Percentiles rank a stretch among this genome's conserved stretches.
Conservation (phyloP, 805 yeast species). For the Sungouiozyma ichnusensis region DNA sequence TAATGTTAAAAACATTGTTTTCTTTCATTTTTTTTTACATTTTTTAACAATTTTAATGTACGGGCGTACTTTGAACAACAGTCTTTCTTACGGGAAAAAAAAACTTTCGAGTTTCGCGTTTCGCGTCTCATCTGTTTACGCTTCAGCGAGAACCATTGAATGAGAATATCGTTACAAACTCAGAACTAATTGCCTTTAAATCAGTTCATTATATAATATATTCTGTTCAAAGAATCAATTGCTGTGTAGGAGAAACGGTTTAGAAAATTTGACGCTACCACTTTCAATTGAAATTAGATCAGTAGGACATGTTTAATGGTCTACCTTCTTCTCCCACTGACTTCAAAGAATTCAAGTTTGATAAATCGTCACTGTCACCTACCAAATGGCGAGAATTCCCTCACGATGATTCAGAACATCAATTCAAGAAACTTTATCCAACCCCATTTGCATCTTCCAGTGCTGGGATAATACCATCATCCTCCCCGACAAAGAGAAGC, state of each 20-base stretch:
- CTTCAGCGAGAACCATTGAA: too few relatives aligned
- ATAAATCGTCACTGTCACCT: conserved; percentile 32
- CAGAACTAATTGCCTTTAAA: too few relatives aligned
- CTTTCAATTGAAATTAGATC: too few relatives aligned
- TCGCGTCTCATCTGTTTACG: not conserved
- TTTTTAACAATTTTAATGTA: not conserved
- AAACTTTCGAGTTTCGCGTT: not conserved
- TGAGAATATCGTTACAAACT: too few relatives aligned
- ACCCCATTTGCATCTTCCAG: conserved; percentile 68
- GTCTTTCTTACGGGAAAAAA: too few relatives aligned
- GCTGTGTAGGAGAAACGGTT: too few relatives aligned
- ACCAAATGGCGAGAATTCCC: conserved; percentile 8
- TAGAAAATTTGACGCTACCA: too few relatives aligned
- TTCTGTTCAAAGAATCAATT: too few relatives aligned
- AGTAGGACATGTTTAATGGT: too few relatives aligned
- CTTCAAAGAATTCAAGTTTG: not conserved
- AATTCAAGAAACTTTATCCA: conserved; percentile 32
- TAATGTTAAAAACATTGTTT: too few relatives aligned
- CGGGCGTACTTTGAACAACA: not conserved
- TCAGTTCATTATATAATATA: too few relatives aligned
- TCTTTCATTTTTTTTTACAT: not conserved
- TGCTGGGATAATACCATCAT: conserved; percentile 29
- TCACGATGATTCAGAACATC: not conserved
- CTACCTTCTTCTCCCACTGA: too few relatives aligned
- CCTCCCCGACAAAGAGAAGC: conserved; percentile 25